These are phyloP conservation scores for Carpinus fangiana DNA, from an alignment of 306 rosid species.

Conservation along the genomic window DNA sequence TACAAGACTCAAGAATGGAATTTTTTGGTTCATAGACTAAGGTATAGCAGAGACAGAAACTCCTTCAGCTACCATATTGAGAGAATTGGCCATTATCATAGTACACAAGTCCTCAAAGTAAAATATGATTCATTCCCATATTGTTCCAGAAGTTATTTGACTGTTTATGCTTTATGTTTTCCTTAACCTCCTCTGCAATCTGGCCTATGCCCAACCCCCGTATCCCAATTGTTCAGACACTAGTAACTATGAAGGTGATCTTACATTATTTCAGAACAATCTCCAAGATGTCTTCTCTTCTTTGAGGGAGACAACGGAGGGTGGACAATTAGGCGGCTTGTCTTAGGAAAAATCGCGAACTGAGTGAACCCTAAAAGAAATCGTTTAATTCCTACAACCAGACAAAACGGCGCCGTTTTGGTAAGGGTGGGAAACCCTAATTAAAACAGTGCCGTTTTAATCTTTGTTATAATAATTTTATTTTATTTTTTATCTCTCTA, in stretches of 20 bases:
- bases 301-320: neutral
- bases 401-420: too few species aligned
- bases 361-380: too few species aligned
- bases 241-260: slow-evolving; percentile 14
- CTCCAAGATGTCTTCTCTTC: slow-evolving; percentile 29
- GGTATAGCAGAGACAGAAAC: neutral
- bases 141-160: slow-evolving; percentile 15
- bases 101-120: neutral
- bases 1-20: neutral
- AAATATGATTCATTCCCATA: slow-evolving; percentile 16
- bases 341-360: too few species aligned
- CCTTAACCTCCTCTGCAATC: neutral
- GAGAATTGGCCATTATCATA: neutral
- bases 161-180: slow-evolving; percentile 20
- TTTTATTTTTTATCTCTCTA: too few species aligned
- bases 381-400: too few species aligned
- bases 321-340: too few species aligned
- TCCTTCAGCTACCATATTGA: neutral
- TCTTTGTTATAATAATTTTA: too few species aligned
- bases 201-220: too few species aligned
- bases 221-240: slow-evolving; percentile 29
- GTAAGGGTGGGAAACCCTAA: too few species aligned
- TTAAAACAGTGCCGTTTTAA: too few species aligned
- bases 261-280: slow-evolving; percentile 31
- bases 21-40: neutral